Evolutionary conservation across 306 rosid species (phyloP), one percentile per base, ranked within the genome.

Genomic region (Malus sieversii): DNA sequence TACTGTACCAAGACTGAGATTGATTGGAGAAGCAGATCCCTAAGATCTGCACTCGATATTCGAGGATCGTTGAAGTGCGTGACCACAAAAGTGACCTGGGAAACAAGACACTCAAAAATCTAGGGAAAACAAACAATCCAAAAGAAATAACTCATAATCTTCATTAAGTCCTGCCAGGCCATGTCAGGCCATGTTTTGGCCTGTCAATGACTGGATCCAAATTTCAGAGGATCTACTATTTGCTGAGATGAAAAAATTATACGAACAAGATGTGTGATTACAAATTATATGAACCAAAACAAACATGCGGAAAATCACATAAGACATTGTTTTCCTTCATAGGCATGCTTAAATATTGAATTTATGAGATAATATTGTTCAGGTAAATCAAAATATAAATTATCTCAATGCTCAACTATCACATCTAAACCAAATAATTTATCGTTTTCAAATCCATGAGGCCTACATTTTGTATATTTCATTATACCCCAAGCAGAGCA

Each of bases 21-120:
- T 51, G 97, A 92, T 77, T 95, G 97, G 82, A 95, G 97, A 82
- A 95, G 99, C 81, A 95, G 97, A 84, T 92, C 99, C 81, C 90
- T 83, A 48, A 95, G 91, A 80, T 92, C 97, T 14, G 97, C 97
- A 86, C 96, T 95, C 64, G 97, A 89, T 85, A 95, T 90, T 81
- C 99, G 90, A 74, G 96, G 88, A 78, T 95, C 97, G 32, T 92
- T 92, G 96, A 95, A 92, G 84, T 95, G 99, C 19, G 93, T 84
- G 60, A 95, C 97, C 45, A 92, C 86, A 82, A 95, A 95, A 79
- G 99, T 92, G 69, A 95, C 95, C 99, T 95, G 70, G 72, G 68
- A 68, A 80, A 84, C 60, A 83, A 78, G 78, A 75, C 30, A 15
- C 68, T 74, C 42, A 38, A 48, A 67, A 25, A 25, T 68, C 45